A percentile compares a stretch with the other conserved stretches of the same genome.
Conservation (phyloP, 345 rosid species). For the Gossypium bickii region DNA sequence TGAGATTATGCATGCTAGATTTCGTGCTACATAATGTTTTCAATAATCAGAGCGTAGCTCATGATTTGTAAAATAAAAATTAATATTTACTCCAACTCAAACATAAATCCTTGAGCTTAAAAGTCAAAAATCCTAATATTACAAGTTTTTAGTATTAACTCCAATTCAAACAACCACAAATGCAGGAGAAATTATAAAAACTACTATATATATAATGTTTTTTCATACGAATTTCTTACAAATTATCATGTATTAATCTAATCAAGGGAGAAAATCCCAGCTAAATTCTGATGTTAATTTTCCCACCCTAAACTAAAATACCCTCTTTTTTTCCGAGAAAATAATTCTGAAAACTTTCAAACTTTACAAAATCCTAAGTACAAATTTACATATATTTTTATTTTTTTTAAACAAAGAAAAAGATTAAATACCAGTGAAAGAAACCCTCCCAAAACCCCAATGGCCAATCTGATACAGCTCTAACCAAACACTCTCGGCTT, state of each 20-base stretch:
- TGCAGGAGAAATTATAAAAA: not conserved
- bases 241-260: not conserved
- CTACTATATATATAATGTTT: not conserved
- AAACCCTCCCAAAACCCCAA: slow-evolving; percentile 88
- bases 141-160: too few species aligned
- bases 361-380: slow-evolving; percentile 1
- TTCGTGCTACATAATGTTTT: too few species aligned
- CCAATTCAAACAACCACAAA: too few species aligned
- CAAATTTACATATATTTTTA: slow-evolving; percentile 3
- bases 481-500: slow-evolving; percentile 66
- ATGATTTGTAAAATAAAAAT: too few species aligned
- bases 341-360: not conserved
- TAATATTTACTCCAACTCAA: too few species aligned
- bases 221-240: not conserved
- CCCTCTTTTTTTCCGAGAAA: not conserved
- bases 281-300: not conserved
- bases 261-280: not conserved
- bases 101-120: too few species aligned
- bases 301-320: not conserved
- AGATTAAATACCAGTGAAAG: slow-evolving; percentile 44
- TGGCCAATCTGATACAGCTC: slow-evolving; percentile 77
- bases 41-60: too few species aligned
- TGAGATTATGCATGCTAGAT: too few species aligned
- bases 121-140: too few species aligned
- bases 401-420: slow-evolving; percentile 12